Conservation (phyloP, 768 basidiomycete species). For the Clitopilus hobsonii region DNA sequence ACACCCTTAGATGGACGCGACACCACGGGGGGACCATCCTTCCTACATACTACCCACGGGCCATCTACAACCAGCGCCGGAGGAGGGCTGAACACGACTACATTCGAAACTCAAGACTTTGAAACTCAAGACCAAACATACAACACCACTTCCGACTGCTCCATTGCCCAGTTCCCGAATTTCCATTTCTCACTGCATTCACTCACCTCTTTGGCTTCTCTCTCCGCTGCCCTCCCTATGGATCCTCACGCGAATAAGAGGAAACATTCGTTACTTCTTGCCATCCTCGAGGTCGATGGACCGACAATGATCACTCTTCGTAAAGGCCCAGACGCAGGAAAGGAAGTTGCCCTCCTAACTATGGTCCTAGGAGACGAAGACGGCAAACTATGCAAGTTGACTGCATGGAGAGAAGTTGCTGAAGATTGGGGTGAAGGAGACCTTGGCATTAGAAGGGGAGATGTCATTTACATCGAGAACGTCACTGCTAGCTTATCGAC, state of each 20-base stretch:
- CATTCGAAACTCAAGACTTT: constrained; percentile 34
- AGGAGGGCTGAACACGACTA: constrained; percentile 6
- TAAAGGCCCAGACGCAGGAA: constrained; percentile 66
- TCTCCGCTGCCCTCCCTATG: constrained; percentile 22
- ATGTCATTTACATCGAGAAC: constrained; percentile 71
- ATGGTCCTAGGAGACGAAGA: constrained; percentile 73
- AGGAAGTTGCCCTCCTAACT: constrained; percentile 62
- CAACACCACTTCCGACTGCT: constrained; percentile 61
- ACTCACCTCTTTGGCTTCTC: constrained; percentile 46
- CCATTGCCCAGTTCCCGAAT: constrained; percentile 66
- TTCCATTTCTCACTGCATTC: constrained; percentile 70
- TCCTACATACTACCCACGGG: constrained; percentile 19
- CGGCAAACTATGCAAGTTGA: constrained; percentile 63
- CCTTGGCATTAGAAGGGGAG: constrained; percentile 64
- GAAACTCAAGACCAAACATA: constrained; percentile 29
- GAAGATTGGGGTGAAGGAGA: constrained; percentile 57
- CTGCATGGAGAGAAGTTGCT: constrained; percentile 76
- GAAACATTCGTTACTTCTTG: constrained; percentile 50
- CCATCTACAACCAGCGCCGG: background rate
- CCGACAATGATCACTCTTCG: constrained; percentile 66
- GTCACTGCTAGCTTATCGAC: constrained; percentile 16
- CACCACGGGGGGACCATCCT: constrained; percentile 17
- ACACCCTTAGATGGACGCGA: constrained; percentile 25
- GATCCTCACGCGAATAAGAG: constrained; percentile 39
- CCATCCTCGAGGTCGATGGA: constrained; percentile 72